Evolutionary conservation across 106 monocot genomes (phyloP).

Genomic region (Dendrobium chrysotoxum): DNA sequence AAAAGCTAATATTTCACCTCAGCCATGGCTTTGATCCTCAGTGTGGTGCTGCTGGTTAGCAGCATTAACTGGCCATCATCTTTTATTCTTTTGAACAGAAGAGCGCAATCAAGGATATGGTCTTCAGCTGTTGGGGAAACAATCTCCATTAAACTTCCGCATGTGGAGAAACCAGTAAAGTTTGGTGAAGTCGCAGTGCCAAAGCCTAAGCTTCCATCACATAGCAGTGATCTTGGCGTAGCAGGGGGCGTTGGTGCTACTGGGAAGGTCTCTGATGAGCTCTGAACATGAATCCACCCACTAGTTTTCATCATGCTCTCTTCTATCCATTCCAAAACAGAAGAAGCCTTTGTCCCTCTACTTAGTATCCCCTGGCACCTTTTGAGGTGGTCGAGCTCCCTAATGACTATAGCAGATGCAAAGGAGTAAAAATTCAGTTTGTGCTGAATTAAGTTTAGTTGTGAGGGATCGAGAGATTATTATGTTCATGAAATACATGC

Average conservation of each 20-base stretch:
- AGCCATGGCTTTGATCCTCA: conserved; percentile 97
- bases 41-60: conserved; percentile 45
- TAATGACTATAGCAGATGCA: conserved; percentile 16
- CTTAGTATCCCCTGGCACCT: conserved; percentile 21
- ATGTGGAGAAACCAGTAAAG: conserved; percentile 18
- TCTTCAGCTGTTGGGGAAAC: conserved; percentile 85
- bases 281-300: conserved; percentile 98
- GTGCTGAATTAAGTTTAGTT: neutral
- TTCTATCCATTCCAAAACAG: conserved; percentile 73
- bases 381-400: conserved; percentile 34
- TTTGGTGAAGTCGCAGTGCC: conserved; percentile 4
- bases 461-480: neutral
- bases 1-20: conserved; percentile 41
- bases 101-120: conserved; percentile 76
- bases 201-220: conserved; percentile 8
- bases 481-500: neutral
- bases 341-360: conserved; percentile 37
- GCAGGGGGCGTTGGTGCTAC: conserved; percentile 43
- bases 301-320: conserved; percentile 67
- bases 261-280: conserved; percentile 51
- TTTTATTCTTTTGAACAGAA: conserved; percentile 47
- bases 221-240: conserved; percentile 18
- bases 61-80: conserved; percentile 48
- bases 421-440: neutral
- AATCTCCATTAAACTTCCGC: conserved; percentile 48